A percentile compares a stretch with the other conserved stretches of the same genome.
phyloP scores from a whole-genome alignment of 2,329 filamentous ascomycete genomes.

The Aspergillus clavatus region DNA sequence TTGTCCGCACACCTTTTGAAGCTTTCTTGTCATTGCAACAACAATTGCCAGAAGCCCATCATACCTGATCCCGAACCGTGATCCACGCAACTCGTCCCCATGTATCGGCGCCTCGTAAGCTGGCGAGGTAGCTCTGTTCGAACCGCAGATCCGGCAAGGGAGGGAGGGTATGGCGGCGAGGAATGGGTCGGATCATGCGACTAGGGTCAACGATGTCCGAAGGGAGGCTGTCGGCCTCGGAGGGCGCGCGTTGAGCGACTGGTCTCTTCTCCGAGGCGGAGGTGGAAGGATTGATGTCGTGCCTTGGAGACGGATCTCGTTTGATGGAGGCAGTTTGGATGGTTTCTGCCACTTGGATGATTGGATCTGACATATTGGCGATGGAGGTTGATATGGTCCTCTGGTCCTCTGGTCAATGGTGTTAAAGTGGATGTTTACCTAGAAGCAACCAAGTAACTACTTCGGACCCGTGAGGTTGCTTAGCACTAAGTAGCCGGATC shows the following conservation, averaged over 20 bases:
- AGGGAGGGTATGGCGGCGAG: conserved; percentile 55
- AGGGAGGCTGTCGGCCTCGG: conserved; percentile 42
- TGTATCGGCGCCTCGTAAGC: conserved; percentile 72
- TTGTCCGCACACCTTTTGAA: too few species aligned
- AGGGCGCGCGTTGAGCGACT: conserved; percentile 49
- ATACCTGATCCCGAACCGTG: conserved; percentile 81
- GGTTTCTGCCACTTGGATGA: conserved; percentile 68
- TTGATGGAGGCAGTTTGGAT: conserved; percentile 79
- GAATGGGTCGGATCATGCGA: conserved; percentile 31
- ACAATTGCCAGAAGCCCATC: neutral
- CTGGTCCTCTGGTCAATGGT: too few species aligned
- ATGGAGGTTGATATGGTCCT: neutral
- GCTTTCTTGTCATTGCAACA: neutral
- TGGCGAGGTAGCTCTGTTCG: conserved; percentile 95
- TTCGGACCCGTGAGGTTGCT: too few species aligned
- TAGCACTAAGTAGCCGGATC: neutral
- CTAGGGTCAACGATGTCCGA: conserved; percentile 44
- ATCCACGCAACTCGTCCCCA: conserved; percentile 79
- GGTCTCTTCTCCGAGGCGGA: conserved; percentile 63
- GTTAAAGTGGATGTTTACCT: too few species aligned
- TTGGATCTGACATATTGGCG: conserved; percentile 52
- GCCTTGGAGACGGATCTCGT: conserved; percentile 61
- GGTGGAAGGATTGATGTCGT: conserved; percentile 78
- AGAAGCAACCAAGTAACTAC: too few species aligned
- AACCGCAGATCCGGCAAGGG: conserved; percentile 79